These are phyloP conservation scores for Blepharisma undulans DNA, from an alignment of 169 alveolate genomes.

Conservation along the genomic window DNA sequence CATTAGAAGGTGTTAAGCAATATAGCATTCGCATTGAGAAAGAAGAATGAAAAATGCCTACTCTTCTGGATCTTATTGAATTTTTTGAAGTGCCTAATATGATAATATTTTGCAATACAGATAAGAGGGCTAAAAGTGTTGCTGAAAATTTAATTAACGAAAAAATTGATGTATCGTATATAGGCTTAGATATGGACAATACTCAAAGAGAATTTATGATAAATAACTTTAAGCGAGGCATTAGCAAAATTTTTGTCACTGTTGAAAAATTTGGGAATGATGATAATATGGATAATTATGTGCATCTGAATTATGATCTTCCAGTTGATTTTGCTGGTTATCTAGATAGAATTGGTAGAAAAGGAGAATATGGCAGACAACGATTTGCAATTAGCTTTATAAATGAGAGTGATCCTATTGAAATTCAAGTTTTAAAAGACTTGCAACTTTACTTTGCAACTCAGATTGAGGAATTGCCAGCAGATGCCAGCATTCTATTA, in stretches of 20 bases:
- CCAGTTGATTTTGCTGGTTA: conserved; percentile 97
- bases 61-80: conserved; percentile 97
- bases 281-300: conserved; percentile 97
- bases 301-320: conserved; percentile 95
- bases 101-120: conserved; percentile 97
- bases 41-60: conserved; percentile 99
- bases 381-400: conserved; percentile 99
- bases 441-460: conserved; percentile 97
- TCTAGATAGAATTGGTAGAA: conserved; percentile 99
- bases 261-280: conserved; percentile 99
- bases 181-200: conserved; percentile 98
- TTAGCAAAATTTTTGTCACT: conserved; percentile 95
- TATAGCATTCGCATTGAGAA: conserved; percentile 97
- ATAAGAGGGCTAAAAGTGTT: conserved; percentile 95
- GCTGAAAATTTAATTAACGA: conserved; percentile 96
- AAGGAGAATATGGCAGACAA: conserved; percentile 99
- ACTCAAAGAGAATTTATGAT: conserved; percentile 96
- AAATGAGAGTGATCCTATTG: conserved; percentile 88
- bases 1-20: conserved; percentile 98
- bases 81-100: conserved; percentile 98
- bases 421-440: conserved; percentile 92
- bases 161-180: conserved; percentile 94
- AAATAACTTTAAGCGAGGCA: conserved; percentile 96
- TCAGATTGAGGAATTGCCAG: conserved; percentile 99
- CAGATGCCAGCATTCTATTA: no score